Percentiles rank a stretch among this genome's conserved stretches.
Evolutionary conservation across 257 asterid species (phyloP).

Genomic region (Solanum arcanum): DNA sequence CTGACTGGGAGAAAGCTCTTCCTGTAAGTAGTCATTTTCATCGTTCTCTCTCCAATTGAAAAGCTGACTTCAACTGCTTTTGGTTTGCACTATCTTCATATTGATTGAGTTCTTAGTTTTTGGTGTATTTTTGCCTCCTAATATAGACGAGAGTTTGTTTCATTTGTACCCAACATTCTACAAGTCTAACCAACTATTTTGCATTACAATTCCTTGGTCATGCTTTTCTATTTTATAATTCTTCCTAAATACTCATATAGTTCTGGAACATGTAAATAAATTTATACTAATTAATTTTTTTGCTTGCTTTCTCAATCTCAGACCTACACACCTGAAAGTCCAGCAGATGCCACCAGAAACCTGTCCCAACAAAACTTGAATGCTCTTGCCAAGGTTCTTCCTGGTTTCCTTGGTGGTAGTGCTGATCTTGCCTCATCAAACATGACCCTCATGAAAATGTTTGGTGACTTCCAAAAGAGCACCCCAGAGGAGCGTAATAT

Average conservation of each 20-base stretch:
- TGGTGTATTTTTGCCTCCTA: not conserved
- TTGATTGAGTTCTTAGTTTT: not conserved
- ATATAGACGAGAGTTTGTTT: not conserved
- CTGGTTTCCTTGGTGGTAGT: conserved; percentile 79
- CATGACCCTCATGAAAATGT: conserved; percentile 72
- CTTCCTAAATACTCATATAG: not conserved
- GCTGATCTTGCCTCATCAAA: conserved; percentile 91
- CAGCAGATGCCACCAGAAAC: conserved; percentile 71
- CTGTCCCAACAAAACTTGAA: conserved; percentile 60
- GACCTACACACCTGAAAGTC: conserved; percentile 69
- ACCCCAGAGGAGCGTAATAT: conserved; percentile 76
- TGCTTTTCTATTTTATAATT: not conserved
- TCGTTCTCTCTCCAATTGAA: not conserved
- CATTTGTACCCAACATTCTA: not conserved
- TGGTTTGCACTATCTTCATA: not conserved
- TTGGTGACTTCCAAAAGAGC: conserved; percentile 65
- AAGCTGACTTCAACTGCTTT: not conserved
- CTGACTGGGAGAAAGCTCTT: conserved; percentile 80
- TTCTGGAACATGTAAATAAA: not conserved
- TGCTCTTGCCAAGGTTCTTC: conserved; percentile 74
- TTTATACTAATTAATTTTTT: not conserved
- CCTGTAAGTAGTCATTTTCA: conserved; percentile 46
- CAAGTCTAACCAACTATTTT: not conserved
- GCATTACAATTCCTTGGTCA: not conserved
- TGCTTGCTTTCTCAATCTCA: conserved; percentile 9